Evolutionary conservation across 2,329 filamentous ascomycete species (phyloP).

Genomic region (Clonostachys sp.): DNA sequence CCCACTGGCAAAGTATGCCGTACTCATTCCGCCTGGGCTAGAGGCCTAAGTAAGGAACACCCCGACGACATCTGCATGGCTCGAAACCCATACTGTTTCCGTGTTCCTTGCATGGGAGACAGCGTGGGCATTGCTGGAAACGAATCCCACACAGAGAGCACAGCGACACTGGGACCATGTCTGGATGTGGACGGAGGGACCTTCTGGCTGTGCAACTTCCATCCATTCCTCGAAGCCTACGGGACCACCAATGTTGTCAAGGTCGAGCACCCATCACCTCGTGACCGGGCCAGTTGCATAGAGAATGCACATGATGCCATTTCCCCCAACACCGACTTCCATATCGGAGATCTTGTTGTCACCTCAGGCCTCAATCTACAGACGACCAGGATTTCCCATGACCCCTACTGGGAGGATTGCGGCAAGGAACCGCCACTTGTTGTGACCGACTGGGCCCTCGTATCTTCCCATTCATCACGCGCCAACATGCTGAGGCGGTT

Average conservation of each 20-base stretch:
- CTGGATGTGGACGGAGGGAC: conserved; percentile 26
- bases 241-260: conserved; percentile 15
- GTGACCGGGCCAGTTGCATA: conserved; percentile 29
- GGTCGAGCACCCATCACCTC: conserved; percentile 33
- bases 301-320: conserved; percentile 29
- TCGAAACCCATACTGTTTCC: conserved; percentile 36
- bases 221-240: conserved; percentile 33
- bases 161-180: conserved; percentile 35
- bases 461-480: conserved; percentile 22
- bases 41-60: conserved; percentile 27
- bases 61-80: conserved; percentile 33
- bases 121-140: conserved; percentile 30
- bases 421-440: conserved; percentile 32
- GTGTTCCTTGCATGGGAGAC: conserved; percentile 37
- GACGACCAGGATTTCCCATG: conserved; percentile 36
- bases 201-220: conserved; percentile 38
- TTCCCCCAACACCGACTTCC: conserved; percentile 15
- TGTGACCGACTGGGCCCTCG: conserved; percentile 38
- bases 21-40: conserved; percentile 25
- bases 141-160: conserved; percentile 22
- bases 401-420: conserved; percentile 37
- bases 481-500: conserved; percentile 36
- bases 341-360: conserved; percentile 27
- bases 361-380: conserved; percentile 35
- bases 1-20: conserved; percentile 28